phyloP scores from a whole-genome alignment of 257 asterid species.

The Prunella vulgaris region DNA sequence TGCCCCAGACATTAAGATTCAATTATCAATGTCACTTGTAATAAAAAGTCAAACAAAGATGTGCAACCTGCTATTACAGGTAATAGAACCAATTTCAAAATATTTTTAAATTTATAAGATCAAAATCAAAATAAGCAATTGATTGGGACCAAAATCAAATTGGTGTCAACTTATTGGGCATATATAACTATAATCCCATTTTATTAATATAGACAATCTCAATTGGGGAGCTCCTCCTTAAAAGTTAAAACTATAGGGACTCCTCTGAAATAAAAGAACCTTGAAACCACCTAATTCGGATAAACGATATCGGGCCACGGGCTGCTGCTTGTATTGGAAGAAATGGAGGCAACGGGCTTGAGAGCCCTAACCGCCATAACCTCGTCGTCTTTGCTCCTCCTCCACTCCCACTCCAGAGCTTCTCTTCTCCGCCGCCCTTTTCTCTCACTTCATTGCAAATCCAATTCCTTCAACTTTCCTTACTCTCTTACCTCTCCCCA shows the following conservation, averaged over 20 bases:
- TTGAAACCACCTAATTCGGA: neutral
- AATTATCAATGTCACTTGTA: no score
- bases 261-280: neutral
- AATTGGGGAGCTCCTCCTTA: no score
- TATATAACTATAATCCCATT: no score
- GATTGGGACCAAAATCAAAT: no score
- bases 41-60: no score
- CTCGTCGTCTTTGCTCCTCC: slow-evolving; percentile 32
- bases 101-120: no score
- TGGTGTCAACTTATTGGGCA: no score
- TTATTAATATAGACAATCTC: no score
- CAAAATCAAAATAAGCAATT: no score
- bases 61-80: no score
- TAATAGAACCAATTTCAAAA: no score
- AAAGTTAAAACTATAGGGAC: neutral
- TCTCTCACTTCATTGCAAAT: slow-evolving; percentile 16
- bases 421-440: slow-evolving; percentile 32
- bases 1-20: no score
- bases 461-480: slow-evolving; percentile 20
- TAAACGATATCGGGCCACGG: slow-evolving; percentile 13
- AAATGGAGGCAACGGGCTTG: slow-evolving; percentile 50
- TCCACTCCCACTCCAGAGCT: slow-evolving; percentile 32
- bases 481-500: slow-evolving; percentile 39
- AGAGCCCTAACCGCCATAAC: slow-evolving; percentile 43
- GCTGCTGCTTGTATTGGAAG: neutral